phyloP scores from a whole-genome alignment of 78 protist genomes.

The Polysphondylium violaceum region DNA sequence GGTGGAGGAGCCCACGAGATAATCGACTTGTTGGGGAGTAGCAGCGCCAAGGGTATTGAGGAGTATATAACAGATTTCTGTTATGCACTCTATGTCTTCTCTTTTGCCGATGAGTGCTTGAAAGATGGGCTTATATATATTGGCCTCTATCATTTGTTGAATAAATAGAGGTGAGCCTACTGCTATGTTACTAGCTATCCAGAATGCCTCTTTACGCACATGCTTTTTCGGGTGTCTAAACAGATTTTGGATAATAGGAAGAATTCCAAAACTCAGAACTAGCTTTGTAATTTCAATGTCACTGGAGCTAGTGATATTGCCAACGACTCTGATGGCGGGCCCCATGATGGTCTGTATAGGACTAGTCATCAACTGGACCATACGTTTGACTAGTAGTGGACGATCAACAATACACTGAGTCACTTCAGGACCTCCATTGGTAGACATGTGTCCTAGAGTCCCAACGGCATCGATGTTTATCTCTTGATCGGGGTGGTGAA shows the following conservation, averaged over 20 bases:
- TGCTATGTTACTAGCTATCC: conserved; percentile 98
- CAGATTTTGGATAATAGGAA: conserved; percentile 64
- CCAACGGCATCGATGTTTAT: conserved; percentile 95
- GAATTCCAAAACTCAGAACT: conserved; percentile 77
- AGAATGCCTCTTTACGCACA: conserved; percentile 96
- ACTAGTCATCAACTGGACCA: conserved; percentile 89
- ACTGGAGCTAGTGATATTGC: conserved; percentile 99
- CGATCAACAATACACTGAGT: conserved; percentile 87
- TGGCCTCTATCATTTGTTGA: too few species aligned
- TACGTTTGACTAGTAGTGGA: conserved; percentile 79
- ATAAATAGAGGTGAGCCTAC: conserved; percentile 96
- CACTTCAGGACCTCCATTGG: conserved; percentile 92
- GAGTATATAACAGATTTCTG: too few species aligned
- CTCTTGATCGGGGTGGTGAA: conserved; percentile 86
- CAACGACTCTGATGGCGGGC: conserved; percentile 96
- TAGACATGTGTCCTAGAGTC: conserved; percentile 93
- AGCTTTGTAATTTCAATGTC: conserved; percentile 94
- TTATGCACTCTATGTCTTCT: too few species aligned
- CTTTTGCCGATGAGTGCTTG: too few species aligned
- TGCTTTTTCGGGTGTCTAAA: conserved; percentile 49
- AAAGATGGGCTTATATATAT: too few species aligned
- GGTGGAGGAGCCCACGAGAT: too few species aligned
- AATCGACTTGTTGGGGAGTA: too few species aligned
- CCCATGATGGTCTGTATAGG: conserved; percentile 65
- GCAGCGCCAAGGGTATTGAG: too few species aligned